Evolutionary conservation across 1,139 yeast species (phyloP).

Genomic region (Suhomyces anneliseae): DNA sequence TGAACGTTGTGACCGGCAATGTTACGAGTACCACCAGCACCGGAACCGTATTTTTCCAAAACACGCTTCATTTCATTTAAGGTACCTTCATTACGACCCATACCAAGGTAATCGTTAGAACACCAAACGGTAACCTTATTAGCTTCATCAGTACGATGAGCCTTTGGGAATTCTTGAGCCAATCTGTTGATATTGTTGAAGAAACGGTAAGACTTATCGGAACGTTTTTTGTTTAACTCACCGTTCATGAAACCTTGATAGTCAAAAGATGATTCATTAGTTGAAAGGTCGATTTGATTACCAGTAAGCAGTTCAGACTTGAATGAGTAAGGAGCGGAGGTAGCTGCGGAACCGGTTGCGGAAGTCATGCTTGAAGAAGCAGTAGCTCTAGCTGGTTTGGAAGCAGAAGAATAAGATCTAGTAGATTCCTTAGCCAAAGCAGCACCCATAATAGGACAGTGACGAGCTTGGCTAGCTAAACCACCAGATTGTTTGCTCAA

Average conservation of each 20-base stretch:
- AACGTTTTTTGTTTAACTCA: conserved; percentile 71
- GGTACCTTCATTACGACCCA: conserved; percentile 80
- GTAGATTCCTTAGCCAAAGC: conserved; percentile 52
- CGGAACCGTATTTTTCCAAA: conserved; percentile 90
- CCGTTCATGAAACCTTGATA: conserved; percentile 61
- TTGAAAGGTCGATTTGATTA: conserved; percentile 28
- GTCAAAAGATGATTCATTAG: conserved; percentile 56
- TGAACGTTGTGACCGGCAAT: conserved; percentile 96
- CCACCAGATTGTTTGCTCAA: conserved; percentile 43
- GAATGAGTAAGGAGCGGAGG: conserved; percentile 31
- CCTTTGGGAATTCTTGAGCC: conserved; percentile 89
- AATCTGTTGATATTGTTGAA: conserved; percentile 96
- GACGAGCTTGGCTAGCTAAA: conserved; percentile 62
- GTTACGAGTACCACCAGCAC: conserved; percentile 99
- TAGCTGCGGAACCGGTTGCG: conserved; percentile 15
- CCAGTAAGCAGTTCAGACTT: conserved; percentile 31
- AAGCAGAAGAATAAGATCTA: conserved; percentile 56
- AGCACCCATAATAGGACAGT: conserved; percentile 87
- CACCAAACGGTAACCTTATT: conserved; percentile 98
- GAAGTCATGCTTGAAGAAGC: conserved; percentile 25
- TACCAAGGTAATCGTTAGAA: conserved; percentile 93
- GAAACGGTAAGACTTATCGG: conserved; percentile 89
- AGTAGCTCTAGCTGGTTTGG: conserved; percentile 53
- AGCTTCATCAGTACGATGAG: conserved; percentile 72
- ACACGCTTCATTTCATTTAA: conserved; percentile 75